Percentiles rank a stretch among this genome's conserved stretches.
phyloP scores from a whole-genome alignment of 495 filamentous ascomycete genomes.

The Penicillium dipodomyicola region DNA sequence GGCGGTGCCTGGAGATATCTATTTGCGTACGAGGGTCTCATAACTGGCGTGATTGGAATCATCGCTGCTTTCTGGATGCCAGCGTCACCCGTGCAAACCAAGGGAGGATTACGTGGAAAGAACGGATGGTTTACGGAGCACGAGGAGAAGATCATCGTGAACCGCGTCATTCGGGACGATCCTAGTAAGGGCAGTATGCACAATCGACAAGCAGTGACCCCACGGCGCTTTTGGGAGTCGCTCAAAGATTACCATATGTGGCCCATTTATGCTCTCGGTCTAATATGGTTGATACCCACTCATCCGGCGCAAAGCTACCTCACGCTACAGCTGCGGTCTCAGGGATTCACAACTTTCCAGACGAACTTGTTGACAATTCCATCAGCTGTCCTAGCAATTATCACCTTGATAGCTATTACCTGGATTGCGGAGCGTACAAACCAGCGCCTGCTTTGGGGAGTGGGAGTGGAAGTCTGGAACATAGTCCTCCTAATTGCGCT shows the following conservation, averaged over 20 bases:
- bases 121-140: conserved; percentile 64
- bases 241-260: conserved; percentile 55
- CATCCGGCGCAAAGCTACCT: conserved; percentile 48
- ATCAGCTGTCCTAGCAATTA: conserved; percentile 44
- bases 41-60: conserved; percentile 57
- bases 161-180: conserved; percentile 69
- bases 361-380: conserved; percentile 61
- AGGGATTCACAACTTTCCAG: conserved; percentile 63
- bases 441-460: conserved; percentile 50
- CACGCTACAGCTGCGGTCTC: conserved; percentile 54
- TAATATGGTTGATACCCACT: conserved; percentile 52
- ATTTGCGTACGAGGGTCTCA: conserved; percentile 24
- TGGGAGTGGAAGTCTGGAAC: conserved; percentile 52
- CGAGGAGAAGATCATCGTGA: conserved; percentile 64
- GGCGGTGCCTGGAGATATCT: conserved; percentile 39
- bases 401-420: conserved; percentile 42
- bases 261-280: conserved; percentile 51
- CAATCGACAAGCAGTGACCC: conserved; percentile 54
- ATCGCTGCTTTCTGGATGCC: conserved; percentile 59
- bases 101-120: conserved; percentile 57
- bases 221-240: conserved; percentile 44
- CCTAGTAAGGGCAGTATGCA: conserved; percentile 68
- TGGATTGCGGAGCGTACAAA: conserved; percentile 51
- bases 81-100: conserved; percentile 60
- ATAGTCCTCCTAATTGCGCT: conserved; percentile 53